Evolutionary conservation across 257 asterid species (phyloP), one percentile per base, ranked within the genome.

Genomic region (Solanum stenotomum): DNA sequence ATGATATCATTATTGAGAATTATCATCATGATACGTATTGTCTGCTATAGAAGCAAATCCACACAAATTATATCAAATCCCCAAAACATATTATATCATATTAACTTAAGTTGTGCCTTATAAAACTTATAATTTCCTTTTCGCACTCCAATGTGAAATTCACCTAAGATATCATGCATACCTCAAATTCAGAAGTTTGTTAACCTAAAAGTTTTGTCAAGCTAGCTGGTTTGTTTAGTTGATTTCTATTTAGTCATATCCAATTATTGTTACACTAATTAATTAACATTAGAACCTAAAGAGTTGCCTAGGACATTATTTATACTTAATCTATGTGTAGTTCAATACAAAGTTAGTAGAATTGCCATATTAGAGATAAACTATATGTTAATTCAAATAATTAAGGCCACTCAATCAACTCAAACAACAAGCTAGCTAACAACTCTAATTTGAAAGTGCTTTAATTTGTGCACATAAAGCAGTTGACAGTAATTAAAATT

Each of bases 251-350:
- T 44, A 22, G 75, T 68, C 35, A 6, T 34, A 61, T 20, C 27
- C 14, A n/a, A 88, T 42, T 79, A 78, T 67, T 38, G 72, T 74
- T 27, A 52, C 81, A 74, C 49, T 74, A 56, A 56, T 56, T 22
- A 33, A 44, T 18, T 33, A n/a, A 56, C 78, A 59, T 71, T 23
- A 29, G 46, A 37, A 76, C 27, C 16, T 44, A 81, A 81, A 81
- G 18, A 81, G 11, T 46, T 81, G 38, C 10, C 18, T 16, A 8
- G 16, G 34, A 42, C 23, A 71, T 7, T 7, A 71, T 7, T 7
- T 40, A 37, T 76, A 76, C 3, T 77, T 40, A 40, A 1, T 77
- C 25, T 38, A 77, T 38, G 59, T 40, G 63, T 77, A n/a, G 35
- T 77, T 77, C 35, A 40, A 40, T 42, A 42, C 13, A 15, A 38